Percentiles rank a stretch among this genome's conserved stretches.
phyloP scores from a whole-genome alignment of 2,329 filamentous ascomycete species.

The Phoma sp. region DNA sequence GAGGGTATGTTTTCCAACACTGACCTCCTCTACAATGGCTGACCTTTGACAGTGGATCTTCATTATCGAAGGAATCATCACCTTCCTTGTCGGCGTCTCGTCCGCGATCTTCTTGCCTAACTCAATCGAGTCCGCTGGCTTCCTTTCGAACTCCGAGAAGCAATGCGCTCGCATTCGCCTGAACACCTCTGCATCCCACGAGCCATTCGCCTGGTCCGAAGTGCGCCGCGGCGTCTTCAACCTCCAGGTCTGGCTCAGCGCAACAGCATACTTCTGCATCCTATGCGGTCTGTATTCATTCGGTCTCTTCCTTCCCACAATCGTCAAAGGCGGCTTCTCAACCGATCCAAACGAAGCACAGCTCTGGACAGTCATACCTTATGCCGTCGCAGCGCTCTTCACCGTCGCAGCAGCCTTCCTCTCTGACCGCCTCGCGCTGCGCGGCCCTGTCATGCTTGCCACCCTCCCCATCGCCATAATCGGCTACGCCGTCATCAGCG shows the following conservation, averaged over 20 bases:
- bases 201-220: conserved; percentile 66
- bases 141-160: conserved; percentile 61
- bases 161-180: conserved; percentile 57
- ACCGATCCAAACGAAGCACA: conserved; percentile 64
- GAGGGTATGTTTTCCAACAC: conserved; percentile 29
- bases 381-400: conserved; percentile 64
- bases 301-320: conserved; percentile 70
- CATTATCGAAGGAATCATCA: conserved; percentile 64
- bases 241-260: conserved; percentile 68
- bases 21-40: neutral
- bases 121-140: conserved; percentile 59
- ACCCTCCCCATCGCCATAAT: conserved; percentile 69
- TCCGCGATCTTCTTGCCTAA: conserved; percentile 64
- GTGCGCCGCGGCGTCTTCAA: conserved; percentile 67
- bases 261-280: conserved; percentile 65
- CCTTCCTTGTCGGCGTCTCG: conserved; percentile 59
- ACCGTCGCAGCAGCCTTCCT: conserved; percentile 61
- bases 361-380: conserved; percentile 69
- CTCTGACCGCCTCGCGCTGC: conserved; percentile 66
- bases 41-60: conserved; percentile 61
- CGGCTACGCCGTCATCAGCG: conserved; percentile 69
- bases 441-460: conserved; percentile 68
- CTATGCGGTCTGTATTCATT: conserved; percentile 68
- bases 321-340: conserved; percentile 64
- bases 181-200: conserved; percentile 41